phyloP scores from a whole-genome alignment of 768 basidiomycete species.

The Clitopilus passeckerianus region DNA sequence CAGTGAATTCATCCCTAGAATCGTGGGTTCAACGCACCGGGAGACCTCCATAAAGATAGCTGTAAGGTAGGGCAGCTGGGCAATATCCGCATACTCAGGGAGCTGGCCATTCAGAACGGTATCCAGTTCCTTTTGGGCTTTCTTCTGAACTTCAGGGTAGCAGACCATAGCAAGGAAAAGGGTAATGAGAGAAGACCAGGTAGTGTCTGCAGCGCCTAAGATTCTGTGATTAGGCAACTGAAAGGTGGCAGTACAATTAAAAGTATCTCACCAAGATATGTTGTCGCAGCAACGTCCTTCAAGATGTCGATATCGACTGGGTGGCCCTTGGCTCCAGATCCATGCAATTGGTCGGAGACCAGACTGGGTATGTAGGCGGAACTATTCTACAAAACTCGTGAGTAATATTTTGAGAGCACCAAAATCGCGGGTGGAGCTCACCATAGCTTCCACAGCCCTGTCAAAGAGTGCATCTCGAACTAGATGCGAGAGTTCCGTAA shows the following conservation, averaged over 20 bases:
- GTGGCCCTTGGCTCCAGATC: neutral
- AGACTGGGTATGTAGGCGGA: neutral
- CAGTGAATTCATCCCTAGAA: neutral
- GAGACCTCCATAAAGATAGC: constrained; percentile 1
- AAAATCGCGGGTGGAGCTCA: constrained; percentile 1
- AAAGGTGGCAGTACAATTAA: neutral
- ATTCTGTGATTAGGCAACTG: neutral
- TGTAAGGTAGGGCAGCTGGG: neutral
- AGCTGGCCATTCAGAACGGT: neutral
- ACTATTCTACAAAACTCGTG: neutral
- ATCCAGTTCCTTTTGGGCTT: constrained; percentile 1
- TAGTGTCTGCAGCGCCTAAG: neutral
- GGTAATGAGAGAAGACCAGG: neutral
- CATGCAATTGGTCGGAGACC: neutral
- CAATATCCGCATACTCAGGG: neutral
- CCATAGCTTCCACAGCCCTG: constrained; percentile 11
- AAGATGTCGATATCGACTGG: neutral
- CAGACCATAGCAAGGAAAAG: neutral
- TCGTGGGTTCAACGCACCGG: neutral
- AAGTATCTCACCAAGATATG: neutral
- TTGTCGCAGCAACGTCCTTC: neutral
- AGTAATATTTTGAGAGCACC: neutral
- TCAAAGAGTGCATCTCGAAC: constrained; percentile 12
- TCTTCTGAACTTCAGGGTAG: constrained; percentile 2
- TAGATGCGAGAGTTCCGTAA: neutral